A percentile compares a stretch with the other conserved stretches of the same genome.
Conservation (phyloP, 1,139 yeast species). For the Kazachstania sp. region DNA sequence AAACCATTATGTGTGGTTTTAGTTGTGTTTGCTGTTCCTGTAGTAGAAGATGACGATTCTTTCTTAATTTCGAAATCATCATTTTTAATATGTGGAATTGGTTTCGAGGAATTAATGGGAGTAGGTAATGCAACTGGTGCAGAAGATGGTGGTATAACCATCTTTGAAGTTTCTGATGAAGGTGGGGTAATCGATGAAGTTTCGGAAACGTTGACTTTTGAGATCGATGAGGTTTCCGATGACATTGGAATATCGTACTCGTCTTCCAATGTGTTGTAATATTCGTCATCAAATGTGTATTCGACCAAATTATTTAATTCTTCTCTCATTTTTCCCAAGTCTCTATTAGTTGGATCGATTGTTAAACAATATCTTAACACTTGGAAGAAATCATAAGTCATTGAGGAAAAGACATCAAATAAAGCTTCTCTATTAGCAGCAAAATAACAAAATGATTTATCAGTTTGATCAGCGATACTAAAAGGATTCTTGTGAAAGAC, state of each 20-base stretch:
- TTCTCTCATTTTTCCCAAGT: slow-evolving; percentile 47
- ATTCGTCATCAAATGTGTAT: slow-evolving; percentile 81
- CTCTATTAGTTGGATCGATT: slow-evolving; percentile 81
- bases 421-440: slow-evolving; percentile 82
- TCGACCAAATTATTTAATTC: slow-evolving; percentile 55
- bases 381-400: slow-evolving; percentile 80
- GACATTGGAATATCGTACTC: slow-evolving; percentile 19
- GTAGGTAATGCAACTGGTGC: slow-evolving; percentile 23
- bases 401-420: slow-evolving; percentile 84
- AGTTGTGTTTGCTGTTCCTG: background rate
- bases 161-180: background rate
- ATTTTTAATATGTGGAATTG: slow-evolving; percentile 10
- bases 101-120: slow-evolving; percentile 16
- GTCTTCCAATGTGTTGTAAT: slow-evolving; percentile 34
- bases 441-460: slow-evolving; percentile 79
- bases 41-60: background rate
- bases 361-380: slow-evolving; percentile 72
- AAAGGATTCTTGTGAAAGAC: slow-evolving; percentile 91
- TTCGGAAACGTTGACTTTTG: background rate
- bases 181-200: slow-evolving; percentile 1
- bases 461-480: slow-evolving; percentile 74
- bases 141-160: slow-evolving; percentile 20
- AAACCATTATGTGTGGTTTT: background rate
- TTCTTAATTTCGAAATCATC: slow-evolving; percentile 4
- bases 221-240: background rate